Evolutionary conservation across 2,329 filamentous ascomycete genomes (phyloP).

Genomic region (Aspergillus brunneoviolaceus): DNA sequence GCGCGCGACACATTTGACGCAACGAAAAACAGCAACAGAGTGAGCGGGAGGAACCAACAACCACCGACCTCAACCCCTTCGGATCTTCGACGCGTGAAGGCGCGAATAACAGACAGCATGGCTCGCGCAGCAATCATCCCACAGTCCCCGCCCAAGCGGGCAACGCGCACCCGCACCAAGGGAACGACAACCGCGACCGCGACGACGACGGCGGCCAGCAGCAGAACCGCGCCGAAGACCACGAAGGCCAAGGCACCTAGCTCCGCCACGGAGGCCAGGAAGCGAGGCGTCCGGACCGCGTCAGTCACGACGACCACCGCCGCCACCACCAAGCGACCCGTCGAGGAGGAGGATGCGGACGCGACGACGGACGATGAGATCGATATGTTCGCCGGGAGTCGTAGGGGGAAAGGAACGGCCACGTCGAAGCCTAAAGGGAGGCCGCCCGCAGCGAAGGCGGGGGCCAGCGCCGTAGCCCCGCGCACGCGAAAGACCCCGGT

Average conservation of each 20-base stretch:
- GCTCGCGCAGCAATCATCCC: conserved; percentile 29
- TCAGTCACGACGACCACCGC: background rate
- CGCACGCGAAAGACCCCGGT: conserved; percentile 13
- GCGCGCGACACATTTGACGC: background rate
- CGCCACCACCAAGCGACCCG: background rate
- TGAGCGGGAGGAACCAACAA: background rate
- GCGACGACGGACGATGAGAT: conserved; percentile 30
- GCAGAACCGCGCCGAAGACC: conserved; percentile 13
- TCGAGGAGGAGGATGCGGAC: conserved; percentile 18
- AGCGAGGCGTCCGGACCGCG: conserved; percentile 10
- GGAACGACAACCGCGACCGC: conserved; percentile 13
- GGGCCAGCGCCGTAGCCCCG: conserved; percentile 4
- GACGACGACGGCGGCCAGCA: conserved; percentile 8
- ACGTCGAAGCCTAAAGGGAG: conserved; percentile 14
- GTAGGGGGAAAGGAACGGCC: background rate
- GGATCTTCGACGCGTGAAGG: background rate
- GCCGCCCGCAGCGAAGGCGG: conserved; percentile 9
- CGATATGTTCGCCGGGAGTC: conserved; percentile 13
- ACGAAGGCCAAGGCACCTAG: conserved; percentile 14
- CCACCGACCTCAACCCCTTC: background rate
- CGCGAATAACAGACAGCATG: conserved; percentile 14
- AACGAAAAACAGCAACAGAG: background rate
- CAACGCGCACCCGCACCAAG: conserved; percentile 21
- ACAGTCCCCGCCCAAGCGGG: conserved; percentile 21
- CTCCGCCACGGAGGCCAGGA: conserved; percentile 15